A percentile compares a stretch with the other conserved stretches of the same genome.
Evolutionary conservation across 1,139 yeast genomes (phyloP).

Genomic region (Ashbya aceris): DNA sequence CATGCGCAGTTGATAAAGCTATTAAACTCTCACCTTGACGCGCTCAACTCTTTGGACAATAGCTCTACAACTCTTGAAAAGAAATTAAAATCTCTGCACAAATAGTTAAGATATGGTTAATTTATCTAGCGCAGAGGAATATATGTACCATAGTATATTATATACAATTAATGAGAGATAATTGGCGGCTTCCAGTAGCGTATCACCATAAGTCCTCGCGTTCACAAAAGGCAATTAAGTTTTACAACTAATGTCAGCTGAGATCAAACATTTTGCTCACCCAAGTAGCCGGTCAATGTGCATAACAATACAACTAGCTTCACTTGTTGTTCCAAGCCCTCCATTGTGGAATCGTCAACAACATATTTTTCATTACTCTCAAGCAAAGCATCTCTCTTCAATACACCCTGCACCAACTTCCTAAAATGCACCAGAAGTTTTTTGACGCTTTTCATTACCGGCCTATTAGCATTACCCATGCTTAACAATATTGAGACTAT

Average conservation of each 20-base stretch:
- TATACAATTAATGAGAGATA: no score
- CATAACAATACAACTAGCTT: slow-evolving; percentile 49
- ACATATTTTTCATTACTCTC: slow-evolving; percentile 22
- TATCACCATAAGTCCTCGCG: no score
- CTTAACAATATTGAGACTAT: slow-evolving; percentile 59
- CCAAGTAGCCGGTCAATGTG: slow-evolving; percentile 39
- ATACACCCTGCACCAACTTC: slow-evolving; percentile 51
- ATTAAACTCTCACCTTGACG: slow-evolving; percentile 80
- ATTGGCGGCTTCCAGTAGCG: no score
- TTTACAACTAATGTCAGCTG: no score
- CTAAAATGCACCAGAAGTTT: slow-evolving; percentile 46
- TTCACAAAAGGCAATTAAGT: no score
- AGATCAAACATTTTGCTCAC: slow-evolving; percentile 14
- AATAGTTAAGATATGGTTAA: slow-evolving; percentile 6
- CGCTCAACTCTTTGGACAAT: slow-evolving; percentile 77
- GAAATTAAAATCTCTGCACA: slow-evolving; percentile 36
- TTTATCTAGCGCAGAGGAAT: no score
- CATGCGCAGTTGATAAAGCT: slow-evolving; percentile 60
- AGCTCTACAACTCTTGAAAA: slow-evolving; percentile 60
- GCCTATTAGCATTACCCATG: slow-evolving; percentile 69
- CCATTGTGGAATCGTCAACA: slow-evolving; percentile 17
- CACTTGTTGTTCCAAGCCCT: slow-evolving; percentile 42
- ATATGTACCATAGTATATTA: no score
- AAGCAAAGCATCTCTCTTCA: slow-evolving; percentile 53
- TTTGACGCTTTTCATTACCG: slow-evolving; percentile 48